Evolutionary conservation across 2,329 filamentous ascomycete species (phyloP), one percentile per base, ranked within the genome.

Genomic region (Colletotrichum lentis): DNA sequence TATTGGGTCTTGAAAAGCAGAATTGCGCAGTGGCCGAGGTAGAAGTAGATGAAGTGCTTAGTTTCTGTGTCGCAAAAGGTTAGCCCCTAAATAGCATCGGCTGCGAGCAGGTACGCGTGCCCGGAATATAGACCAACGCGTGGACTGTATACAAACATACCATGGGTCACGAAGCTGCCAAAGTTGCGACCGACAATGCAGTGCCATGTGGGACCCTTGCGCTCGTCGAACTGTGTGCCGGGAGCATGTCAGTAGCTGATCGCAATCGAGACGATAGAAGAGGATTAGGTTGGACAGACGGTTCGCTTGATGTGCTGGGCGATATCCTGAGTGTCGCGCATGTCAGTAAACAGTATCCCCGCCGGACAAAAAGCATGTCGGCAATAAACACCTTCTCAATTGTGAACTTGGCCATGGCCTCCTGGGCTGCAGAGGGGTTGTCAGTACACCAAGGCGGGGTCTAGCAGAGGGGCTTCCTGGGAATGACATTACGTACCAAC

Each of bases 1-100:
- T 89, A 98, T 88, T 97, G 95, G 47, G 96, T 99, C 87, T 99
- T 99, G 89, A 98, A 99, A 61, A 99, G 90, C 64, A 99, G 87
- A 78, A 99, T 98, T 69, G 96, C 96, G 80, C 94, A 97, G 85
- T 98, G 96, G 62, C 96, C 96, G 69, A 99, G 91, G 84, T 99
- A 99, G 85, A 99, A 99, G 85, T 99, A 99, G 80, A 99, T 97
- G 85, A 99, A 99, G 82, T 99, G 96, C 84, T 98, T 98, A 35
- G 96, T 98, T 81, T 98, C 96, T 97, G 83, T 44, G 46, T 22
- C 5, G 53, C 14, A 43, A 16, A 16, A 18, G 8, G 20, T 24
- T 35, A 58, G 27, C 18, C 12, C 18, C 12, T 5, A 10, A 10
- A 2, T 35, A n/a, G n/a, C n/a, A 35, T 35, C 31, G 31, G 4